A percentile compares a stretch with the other conserved stretches of the same genome.
Conservation (phyloP, 1,284 basidiomycete genomes). For the Takashimella koratensis region DNA sequence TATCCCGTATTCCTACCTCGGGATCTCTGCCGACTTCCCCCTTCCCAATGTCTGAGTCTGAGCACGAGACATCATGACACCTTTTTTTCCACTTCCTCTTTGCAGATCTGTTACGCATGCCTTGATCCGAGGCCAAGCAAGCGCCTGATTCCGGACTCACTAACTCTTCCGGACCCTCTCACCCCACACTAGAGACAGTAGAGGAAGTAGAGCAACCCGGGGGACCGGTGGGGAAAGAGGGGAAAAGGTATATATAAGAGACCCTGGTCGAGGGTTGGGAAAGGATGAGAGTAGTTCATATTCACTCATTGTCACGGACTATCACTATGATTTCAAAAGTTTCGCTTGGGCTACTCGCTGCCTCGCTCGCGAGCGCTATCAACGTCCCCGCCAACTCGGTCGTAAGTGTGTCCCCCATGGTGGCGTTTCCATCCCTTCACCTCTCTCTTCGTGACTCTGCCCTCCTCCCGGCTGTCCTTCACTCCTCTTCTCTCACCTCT, state of each 20-base stretch:
- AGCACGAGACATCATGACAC: no score
- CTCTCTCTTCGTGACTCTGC: neutral
- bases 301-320: neutral
- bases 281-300: neutral
- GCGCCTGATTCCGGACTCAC: no score
- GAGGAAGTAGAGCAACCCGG: no score
- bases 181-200: no score
- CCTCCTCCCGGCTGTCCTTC: neutral
- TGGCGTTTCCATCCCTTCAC: neutral
- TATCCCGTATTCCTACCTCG: no score
- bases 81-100: no score
- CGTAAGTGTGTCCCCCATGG: neutral
- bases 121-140: no score
- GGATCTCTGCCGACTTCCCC: no score
- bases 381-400: neutral
- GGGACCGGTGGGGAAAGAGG: no score
- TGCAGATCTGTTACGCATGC: no score
- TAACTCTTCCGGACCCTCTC: no score
- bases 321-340: neutral
- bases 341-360: neutral
- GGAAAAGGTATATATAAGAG: constrained; percentile 1
- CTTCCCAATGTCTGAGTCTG: no score
- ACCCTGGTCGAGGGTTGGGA: neutral
- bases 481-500: neutral
- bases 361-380: neutral